Base-by-base conservation (phyloP, 768 basidiomycete genomes). In the Lactifluus pinguis region DNA sequence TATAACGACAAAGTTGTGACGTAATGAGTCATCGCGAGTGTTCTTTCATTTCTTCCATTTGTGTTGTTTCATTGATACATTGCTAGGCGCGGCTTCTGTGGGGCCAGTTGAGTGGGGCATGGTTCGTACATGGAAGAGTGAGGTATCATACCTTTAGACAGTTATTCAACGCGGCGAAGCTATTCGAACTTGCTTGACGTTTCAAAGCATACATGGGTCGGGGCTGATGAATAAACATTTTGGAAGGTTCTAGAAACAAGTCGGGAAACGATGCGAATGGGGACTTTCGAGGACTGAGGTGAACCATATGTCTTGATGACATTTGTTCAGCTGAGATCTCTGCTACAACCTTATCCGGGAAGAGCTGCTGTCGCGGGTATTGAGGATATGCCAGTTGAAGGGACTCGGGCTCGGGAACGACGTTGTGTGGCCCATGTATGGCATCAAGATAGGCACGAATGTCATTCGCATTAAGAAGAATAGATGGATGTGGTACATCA, bases 391-490 rank as follows among this genome's bases (percentile, higher is more conserved):
- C 29, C 25, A 48, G 38, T 61, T 32, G 50, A 39, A 29, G 55
- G 4, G 51, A 42, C 34, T 34, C 38, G 14, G 30, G 30, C 14
- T 17, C 36, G 8, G 38, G 30, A 10, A 32, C 32, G 51, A 49
- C 6, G n/a, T 29, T 8, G 38, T 57, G 61, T 19, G 55, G 61
- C 11, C 51, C 61, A 19, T 57, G 38, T 42, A 62, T 21, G 13
- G 19, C 10, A 29, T 57, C 45, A 44, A 62, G 61, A 38, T 62
- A 44, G 15, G 55, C 51, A 9, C 61, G 55, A 30, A 62, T 21
- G 4, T 52, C 55, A 42, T 53, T 13, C 10, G 55, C 49, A 25
- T 62, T 44, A 45, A 62, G 61, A 53, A 62, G 50, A n/a, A 62
- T 45, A 14, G 61, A 62, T 34, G 61, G 61, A 0, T 5, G 10